A percentile compares a stretch with the other conserved stretches of the same genome.
These are phyloP conservation scores for Epichloe coenophiala DNA, from an alignment of 2,329 filamentous ascomycete genomes.

Conservation along the genomic window DNA sequence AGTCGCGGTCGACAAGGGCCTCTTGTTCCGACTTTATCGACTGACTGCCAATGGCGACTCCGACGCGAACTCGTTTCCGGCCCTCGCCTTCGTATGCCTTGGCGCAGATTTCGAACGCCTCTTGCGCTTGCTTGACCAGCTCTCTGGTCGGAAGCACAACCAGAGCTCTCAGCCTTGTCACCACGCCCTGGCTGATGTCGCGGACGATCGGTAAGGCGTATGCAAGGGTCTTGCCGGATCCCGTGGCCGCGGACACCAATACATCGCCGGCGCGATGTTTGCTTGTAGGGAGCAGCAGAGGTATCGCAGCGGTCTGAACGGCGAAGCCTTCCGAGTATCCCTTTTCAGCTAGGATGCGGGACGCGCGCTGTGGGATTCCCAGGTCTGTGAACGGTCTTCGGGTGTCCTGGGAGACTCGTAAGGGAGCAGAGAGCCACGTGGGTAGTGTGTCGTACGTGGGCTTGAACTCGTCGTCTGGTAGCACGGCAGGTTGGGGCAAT, in stretches of 20 bases:
- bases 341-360: slow-evolving; percentile 52
- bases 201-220: slow-evolving; percentile 81
- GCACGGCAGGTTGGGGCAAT: slow-evolving; percentile 62
- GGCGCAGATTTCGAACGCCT: slow-evolving; percentile 63
- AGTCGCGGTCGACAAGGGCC: slow-evolving; percentile 29
- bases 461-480: slow-evolving; percentile 40
- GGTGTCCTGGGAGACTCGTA: slow-evolving; percentile 49
- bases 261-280: slow-evolving; percentile 58
- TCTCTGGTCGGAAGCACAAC: slow-evolving; percentile 87
- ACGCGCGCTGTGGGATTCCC: slow-evolving; percentile 46
- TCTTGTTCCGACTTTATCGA: slow-evolving; percentile 53
- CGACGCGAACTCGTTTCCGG: slow-evolving; percentile 61
- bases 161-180: slow-evolving; percentile 60
- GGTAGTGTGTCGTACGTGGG: slow-evolving; percentile 70
- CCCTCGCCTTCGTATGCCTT: slow-evolving; percentile 41
- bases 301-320: slow-evolving; percentile 45
- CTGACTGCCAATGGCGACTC: slow-evolving; percentile 70
- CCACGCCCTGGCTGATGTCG: slow-evolving; percentile 50
- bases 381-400: slow-evolving; percentile 48
- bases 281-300: slow-evolving; percentile 57
- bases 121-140: slow-evolving; percentile 72
- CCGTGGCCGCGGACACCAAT: slow-evolving; percentile 83
- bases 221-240: slow-evolving; percentile 87
- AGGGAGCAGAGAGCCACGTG: slow-evolving; percentile 64
- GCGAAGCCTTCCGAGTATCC: slow-evolving; percentile 27